These are phyloP conservation scores for Aspergillus awamori DNA, from an alignment of 2,329 filamentous ascomycete species.

Conservation along the genomic window DNA sequence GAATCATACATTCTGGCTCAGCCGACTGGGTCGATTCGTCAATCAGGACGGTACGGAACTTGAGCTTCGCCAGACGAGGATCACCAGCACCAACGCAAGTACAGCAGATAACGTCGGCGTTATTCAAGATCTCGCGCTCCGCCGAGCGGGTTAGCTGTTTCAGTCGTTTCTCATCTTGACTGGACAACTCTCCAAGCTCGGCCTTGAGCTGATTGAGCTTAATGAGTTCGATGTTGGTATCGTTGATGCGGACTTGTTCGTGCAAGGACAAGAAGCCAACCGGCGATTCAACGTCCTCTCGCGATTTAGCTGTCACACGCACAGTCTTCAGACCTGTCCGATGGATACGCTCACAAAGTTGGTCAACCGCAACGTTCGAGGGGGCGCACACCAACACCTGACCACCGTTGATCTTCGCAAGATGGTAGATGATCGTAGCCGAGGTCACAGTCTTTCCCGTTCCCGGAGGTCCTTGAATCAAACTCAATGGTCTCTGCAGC, in stretches of 20 bases:
- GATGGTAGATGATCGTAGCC: conserved; percentile 96
- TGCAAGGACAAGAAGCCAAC: conserved; percentile 94
- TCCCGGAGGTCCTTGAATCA: conserved; percentile 95
- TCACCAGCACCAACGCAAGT: conserved; percentile 98
- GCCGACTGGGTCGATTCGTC: conserved; percentile 98
- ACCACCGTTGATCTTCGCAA: conserved; percentile 91
- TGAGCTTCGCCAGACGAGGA: conserved; percentile 92
- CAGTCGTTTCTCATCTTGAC: conserved; percentile 97
- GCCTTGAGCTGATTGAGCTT: conserved; percentile 93
- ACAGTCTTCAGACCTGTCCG: conserved; percentile 94
- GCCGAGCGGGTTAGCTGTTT: conserved; percentile 92
- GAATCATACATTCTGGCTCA: conserved; percentile 98
- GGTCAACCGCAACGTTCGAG: conserved; percentile 97
- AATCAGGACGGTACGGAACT: conserved; percentile 96
- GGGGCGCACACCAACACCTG: conserved; percentile 96
- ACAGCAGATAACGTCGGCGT: conserved; percentile 97
- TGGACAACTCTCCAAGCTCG: conserved; percentile 87
- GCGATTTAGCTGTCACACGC: conserved; percentile 96
- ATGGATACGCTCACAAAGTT: conserved; percentile 96
- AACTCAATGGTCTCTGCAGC: conserved; percentile 85
- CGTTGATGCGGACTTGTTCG: conserved; percentile 96
- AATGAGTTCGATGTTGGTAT: conserved; percentile 88
- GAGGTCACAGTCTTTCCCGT: conserved; percentile 99
- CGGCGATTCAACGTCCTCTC: conserved; percentile 97
- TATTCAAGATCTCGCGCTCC: conserved; percentile 90